Conservation (phyloP, 306 rosid species). For the Parietaria judaica region DNA sequence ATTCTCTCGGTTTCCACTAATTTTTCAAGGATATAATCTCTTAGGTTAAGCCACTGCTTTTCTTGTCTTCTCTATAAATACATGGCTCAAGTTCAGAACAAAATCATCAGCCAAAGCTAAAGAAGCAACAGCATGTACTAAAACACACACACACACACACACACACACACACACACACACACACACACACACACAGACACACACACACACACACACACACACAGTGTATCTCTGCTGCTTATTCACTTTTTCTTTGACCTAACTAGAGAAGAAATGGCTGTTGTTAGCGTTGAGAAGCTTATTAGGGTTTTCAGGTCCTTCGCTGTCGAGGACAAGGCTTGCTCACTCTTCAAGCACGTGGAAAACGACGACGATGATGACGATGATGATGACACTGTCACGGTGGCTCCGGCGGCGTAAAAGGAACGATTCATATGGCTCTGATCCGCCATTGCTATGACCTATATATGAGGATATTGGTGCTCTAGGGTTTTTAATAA, state of each 20-base stretch:
- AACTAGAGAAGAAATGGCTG: slow-evolving; percentile 1
- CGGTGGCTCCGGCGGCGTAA: slow-evolving; percentile 32
- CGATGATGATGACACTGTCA: slow-evolving; percentile 18
- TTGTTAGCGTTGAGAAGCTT: slow-evolving; percentile 6
- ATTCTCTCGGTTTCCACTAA: no score
- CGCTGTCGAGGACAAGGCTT: slow-evolving; percentile 10
- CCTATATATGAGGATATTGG: neutral
- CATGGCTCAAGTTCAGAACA: neutral
- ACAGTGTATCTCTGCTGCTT: neutral
- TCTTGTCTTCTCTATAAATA: slow-evolving; percentile 1
- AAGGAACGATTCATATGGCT: neutral
- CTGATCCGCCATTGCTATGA: neutral
- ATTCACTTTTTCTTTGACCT: neutral
- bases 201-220: no score
- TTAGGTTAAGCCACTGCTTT: no score
- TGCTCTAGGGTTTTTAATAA: slow-evolving; percentile 4
- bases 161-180: no score
- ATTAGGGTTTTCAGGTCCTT: neutral
- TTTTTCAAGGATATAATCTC: neutral
- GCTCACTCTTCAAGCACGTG: neutral
- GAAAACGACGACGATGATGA: slow-evolving; percentile 24
- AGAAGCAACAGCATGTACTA: neutral
- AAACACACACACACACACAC: no score
- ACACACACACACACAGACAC: no score
- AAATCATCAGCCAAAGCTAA: neutral